Evolutionary conservation across 768 basidiomycete genomes (phyloP).

Genomic region (Antrodiella citrinella): DNA sequence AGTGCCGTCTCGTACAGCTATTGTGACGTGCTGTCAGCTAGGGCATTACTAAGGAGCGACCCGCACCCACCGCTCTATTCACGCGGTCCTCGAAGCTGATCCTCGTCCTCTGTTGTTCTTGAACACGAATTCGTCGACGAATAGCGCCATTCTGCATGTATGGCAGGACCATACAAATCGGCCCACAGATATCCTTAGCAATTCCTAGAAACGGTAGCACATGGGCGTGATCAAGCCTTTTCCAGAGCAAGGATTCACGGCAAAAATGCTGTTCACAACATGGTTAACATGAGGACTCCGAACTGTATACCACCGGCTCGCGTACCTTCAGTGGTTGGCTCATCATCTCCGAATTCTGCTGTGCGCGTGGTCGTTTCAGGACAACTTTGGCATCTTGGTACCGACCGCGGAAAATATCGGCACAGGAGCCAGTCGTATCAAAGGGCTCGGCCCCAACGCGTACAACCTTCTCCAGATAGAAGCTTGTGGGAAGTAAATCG

Average conservation of each 20-base stretch:
- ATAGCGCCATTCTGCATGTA: not conserved
- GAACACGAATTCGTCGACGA: not conserved
- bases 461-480: not conserved
- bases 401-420: not conserved
- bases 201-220: not conserved
- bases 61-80: not conserved
- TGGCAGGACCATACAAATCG: not conserved
- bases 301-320: no score
- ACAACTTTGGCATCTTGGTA: not conserved
- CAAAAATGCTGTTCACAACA: not conserved
- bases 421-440: not conserved
- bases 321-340: no score
- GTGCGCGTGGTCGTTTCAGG: not conserved
- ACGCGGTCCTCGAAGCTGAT: not conserved
- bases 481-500: not conserved
- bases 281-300: no score
- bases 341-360: no score
- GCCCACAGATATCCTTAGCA: not conserved
- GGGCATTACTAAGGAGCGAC: no score
- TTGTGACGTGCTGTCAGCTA: no score
- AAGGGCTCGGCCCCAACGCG: not conserved
- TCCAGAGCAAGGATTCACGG: not conserved
- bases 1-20: conserved; percentile 2
- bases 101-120: not conserved
- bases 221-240: not conserved